These are phyloP conservation scores for Yamadazyma dushanensis DNA, from an alignment of 1,139 yeast species.

Conservation along the genomic window DNA sequence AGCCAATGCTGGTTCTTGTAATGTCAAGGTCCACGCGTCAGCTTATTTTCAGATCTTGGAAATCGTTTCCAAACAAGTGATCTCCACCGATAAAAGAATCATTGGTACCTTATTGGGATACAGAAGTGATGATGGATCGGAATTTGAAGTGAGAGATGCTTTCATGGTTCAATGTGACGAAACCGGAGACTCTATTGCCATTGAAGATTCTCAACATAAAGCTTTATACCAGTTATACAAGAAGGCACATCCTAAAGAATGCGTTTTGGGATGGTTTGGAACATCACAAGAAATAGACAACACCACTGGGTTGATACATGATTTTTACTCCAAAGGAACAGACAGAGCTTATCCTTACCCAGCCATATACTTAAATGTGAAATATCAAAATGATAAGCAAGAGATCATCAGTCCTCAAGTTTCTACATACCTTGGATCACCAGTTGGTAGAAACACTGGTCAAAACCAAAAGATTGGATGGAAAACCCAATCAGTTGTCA, in stretches of 20 bases:
- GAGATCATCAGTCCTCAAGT: conserved; percentile 45
- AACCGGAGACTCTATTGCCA: conserved; percentile 70
- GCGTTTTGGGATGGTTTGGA: conserved; percentile 88
- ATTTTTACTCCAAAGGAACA: conserved; percentile 70
- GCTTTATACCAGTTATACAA: conserved; percentile 71
- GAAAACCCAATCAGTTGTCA: conserved; percentile 17
- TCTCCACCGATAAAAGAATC: conserved; percentile 54
- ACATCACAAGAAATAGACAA: conserved; percentile 64
- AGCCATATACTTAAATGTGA: conserved; percentile 72
- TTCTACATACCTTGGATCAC: conserved; percentile 73
- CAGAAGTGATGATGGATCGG: conserved; percentile 84
- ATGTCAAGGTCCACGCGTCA: conserved; percentile 60
- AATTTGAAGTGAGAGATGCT: conserved; percentile 72
- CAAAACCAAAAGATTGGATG: conserved; percentile 21
- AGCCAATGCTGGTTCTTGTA: conserved; percentile 47
- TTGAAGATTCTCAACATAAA: conserved; percentile 75
- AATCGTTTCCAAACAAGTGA: conserved; percentile 45
- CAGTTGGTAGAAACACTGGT: conserved; percentile 52
- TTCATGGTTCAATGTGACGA: conserved; percentile 84
- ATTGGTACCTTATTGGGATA: conserved; percentile 83
- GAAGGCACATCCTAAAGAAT: conserved; percentile 77
- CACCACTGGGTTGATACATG: conserved; percentile 82
- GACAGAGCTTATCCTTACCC: conserved; percentile 76
- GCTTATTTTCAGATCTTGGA: conserved; percentile 71
- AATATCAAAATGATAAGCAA: conserved; percentile 40